Evolutionary conservation across 345 rosid species (phyloP).

Genomic region (Citrus maxima): DNA sequence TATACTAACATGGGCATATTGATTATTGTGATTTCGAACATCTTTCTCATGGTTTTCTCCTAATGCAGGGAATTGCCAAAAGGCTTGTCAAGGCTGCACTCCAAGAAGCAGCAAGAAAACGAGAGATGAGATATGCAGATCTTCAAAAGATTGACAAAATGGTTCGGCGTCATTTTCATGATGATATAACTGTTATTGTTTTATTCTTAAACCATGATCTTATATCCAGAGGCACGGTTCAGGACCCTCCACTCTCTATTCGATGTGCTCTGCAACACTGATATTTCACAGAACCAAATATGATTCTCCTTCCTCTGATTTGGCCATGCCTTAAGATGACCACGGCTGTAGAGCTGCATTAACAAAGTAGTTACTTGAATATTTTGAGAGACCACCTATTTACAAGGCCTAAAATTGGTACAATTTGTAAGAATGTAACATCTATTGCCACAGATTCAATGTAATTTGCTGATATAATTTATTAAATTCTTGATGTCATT

Average conservation of each 20-base stretch:
- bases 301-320: background rate
- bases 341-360: constrained; percentile 4
- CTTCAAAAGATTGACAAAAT: constrained; percentile 77
- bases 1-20: background rate
- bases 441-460: background rate
- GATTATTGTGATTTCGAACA: background rate
- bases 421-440: background rate
- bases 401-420: constrained; percentile 12
- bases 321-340: background rate
- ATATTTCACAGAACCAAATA: constrained; percentile 17
- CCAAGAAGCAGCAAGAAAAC: constrained; percentile 83
- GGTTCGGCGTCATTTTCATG: constrained; percentile 93
- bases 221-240: constrained; percentile 51
- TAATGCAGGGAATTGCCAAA: constrained; percentile 77
- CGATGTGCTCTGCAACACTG: constrained; percentile 63
- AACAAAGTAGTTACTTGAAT: constrained; percentile 10
- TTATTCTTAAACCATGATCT: constrained; percentile 84
- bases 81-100: constrained; percentile 86
- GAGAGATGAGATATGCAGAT: constrained; percentile 92
- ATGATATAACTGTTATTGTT: constrained; percentile 86
- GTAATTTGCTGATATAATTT: constrained; percentile 7
- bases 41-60: background rate
- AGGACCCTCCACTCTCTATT: constrained; percentile 58
- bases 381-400: background rate
- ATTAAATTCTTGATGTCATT: background rate